A percentile compares a stretch with the other conserved stretches of the same genome.
phyloP scores from a whole-genome alignment of 2,329 filamentous ascomycete genomes.

The Tolypocladium guangdongense region DNA sequence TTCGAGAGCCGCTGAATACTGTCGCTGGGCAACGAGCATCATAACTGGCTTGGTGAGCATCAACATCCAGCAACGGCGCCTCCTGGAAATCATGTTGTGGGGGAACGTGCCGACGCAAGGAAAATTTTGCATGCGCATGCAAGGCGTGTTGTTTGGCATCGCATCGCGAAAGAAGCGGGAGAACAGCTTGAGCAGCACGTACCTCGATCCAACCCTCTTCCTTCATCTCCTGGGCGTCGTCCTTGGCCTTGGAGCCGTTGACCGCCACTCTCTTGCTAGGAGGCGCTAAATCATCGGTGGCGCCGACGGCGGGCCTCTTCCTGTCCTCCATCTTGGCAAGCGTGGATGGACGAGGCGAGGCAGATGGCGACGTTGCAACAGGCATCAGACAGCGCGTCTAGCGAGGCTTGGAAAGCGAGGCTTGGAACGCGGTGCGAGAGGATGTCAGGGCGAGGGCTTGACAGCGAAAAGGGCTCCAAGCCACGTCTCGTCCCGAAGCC shows the following conservation, averaged over 20 bases:
- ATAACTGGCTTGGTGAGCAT: conserved; percentile 26
- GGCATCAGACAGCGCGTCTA: conserved; percentile 60
- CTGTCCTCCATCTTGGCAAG: conserved; percentile 98
- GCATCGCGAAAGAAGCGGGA: conserved; percentile 8
- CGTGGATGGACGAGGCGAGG: conserved; percentile 66
- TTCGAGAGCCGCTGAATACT: conserved; percentile 15
- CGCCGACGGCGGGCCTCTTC: conserved; percentile 82
- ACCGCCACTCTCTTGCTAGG: conserved; percentile 86
- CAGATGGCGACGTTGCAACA: conserved; percentile 65
- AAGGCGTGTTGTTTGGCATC: conserved; percentile 1
- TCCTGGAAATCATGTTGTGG: conserved; percentile 9
- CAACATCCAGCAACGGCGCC: conserved; percentile 19
- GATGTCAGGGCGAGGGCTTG: conserved; percentile 16
- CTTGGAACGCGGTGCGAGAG: conserved; percentile 29
- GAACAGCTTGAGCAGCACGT: conserved; percentile 36
- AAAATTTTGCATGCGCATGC: neutral
- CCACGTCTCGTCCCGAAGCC: conserved; percentile 23
- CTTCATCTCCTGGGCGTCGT: conserved; percentile 43
- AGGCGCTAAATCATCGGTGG: conserved; percentile 72
- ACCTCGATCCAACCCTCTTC: conserved; percentile 55
- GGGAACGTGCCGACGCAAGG: neutral
- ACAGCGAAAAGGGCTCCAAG: conserved; percentile 17
- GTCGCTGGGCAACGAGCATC: conserved; percentile 20
- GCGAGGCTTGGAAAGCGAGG: conserved; percentile 25
- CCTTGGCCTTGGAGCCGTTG: conserved; percentile 58